Evolutionary conservation across 805 yeast species (phyloP), one percentile per base, ranked within the genome.

Genomic region (Lachancea sp.): DNA sequence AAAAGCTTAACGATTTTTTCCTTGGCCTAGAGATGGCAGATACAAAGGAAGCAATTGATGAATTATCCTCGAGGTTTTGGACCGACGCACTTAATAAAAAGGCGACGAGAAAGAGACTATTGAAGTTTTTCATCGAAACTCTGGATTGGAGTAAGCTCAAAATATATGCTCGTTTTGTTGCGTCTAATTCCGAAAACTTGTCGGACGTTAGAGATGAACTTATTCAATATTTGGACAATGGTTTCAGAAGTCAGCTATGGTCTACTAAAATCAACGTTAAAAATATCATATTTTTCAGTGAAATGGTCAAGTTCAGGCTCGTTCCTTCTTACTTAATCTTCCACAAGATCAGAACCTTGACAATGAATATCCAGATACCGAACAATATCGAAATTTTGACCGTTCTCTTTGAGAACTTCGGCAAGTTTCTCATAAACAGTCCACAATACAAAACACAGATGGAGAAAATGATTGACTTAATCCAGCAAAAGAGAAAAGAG

Each of bases 331-430:
- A 79, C 60, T 71, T 82, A 47, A 69, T 82, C 11, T 83, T 87
- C 58, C 90, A 88, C 61, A 84, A 82, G 57, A 72, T 89, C 38
- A 71, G 87, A 54, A 65, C 73, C 1, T 65, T 86, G 51, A 75
- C 84, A 1, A 55, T 78, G 44, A 74, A 75, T 42, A 54, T 78
- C 30, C 69, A 73, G 5, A 69, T 73, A 0, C 72, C 79, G 8
- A 74, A 75, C 49, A 85, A 83, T 58, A 73, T 85, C 47, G 95
- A 85, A 53, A 74, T 82, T 7, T 64, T 89, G 45, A 71, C 79
- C 9, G 72, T 81, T n/a, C 66, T 87, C 36, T 82, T 87, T 55
- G 95, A 89, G 54, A 70, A 77, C 31, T 74, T 86, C 53, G 95
- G 95, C 0, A 70, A 78, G 46, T 77, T 80, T 47, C 68, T 89